Conservation (phyloP, 441 rosid genomes). For the Adansonia rubrostipa region DNA sequence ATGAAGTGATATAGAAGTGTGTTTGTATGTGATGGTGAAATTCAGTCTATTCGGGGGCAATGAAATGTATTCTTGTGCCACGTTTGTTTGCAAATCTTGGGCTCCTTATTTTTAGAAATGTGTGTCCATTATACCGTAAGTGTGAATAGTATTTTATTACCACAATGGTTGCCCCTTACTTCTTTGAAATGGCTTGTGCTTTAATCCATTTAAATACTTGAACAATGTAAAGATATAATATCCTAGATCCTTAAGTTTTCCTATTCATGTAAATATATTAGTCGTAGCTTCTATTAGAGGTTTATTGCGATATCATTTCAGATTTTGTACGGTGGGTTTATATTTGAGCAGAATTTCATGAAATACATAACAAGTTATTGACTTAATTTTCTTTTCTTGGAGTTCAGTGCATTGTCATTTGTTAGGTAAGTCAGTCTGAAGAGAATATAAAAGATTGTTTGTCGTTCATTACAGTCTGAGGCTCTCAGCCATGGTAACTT, state of each 20-base stretch:
- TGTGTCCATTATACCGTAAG: background rate
- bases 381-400: no score
- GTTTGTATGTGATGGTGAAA: conserved; percentile 17
- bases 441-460: background rate
- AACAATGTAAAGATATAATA: background rate
- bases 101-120: background rate
- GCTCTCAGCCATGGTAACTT: background rate
- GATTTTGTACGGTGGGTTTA: background rate
- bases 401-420: background rate
- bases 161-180: no score
- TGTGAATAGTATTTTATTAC: background rate
- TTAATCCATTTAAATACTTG: background rate
- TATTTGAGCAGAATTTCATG: background rate
- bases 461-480: background rate
- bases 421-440: background rate
- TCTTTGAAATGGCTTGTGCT: background rate
- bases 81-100: background rate
- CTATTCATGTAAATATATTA: background rate
- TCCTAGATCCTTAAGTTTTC: background rate
- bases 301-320: background rate
- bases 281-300: background rate
- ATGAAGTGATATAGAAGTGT: conserved; percentile 16
- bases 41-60: conserved; percentile 12
- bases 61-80: conserved; percentile 8
- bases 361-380: no score